Conservation (phyloP, 768 basidiomycete genomes). For the Clitopilus hobsonii region DNA sequence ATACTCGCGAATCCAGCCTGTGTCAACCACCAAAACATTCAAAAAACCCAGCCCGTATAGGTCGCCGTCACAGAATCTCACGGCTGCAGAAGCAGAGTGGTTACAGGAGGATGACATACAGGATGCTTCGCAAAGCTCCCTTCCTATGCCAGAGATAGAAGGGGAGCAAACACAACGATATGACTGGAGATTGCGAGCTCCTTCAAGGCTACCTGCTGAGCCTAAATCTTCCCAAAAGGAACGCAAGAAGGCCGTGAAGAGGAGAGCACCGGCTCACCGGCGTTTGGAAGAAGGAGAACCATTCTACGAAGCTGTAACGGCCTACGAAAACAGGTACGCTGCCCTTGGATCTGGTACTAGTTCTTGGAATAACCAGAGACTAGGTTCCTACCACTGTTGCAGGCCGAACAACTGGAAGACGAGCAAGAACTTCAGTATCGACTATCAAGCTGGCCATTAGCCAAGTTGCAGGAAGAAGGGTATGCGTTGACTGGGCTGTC, state of each 20-base stretch:
- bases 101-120: slow-evolving; percentile 24
- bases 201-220: slow-evolving; percentile 35
- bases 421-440: slow-evolving; percentile 58
- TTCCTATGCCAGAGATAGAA: slow-evolving; percentile 1
- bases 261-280: slow-evolving; percentile 30
- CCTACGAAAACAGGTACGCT: slow-evolving; percentile 51
- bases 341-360: slow-evolving; percentile 1
- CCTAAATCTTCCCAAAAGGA: slow-evolving; percentile 5
- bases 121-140: slow-evolving; percentile 2
- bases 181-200: slow-evolving; percentile 58
- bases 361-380: not conserved
- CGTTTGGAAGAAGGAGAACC: slow-evolving; percentile 31
- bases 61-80: slow-evolving; percentile 4
- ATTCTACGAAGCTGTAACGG: slow-evolving; percentile 44
- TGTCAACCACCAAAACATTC: slow-evolving; percentile 2
- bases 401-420: slow-evolving; percentile 61
- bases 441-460: slow-evolving; percentile 61
- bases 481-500: slow-evolving; percentile 64
- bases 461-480: slow-evolving; percentile 60
- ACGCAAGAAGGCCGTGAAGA: slow-evolving; percentile 23
- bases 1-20: slow-evolving; percentile 9
- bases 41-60: not conserved
- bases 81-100: slow-evolving; percentile 33
- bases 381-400: slow-evolving; percentile 45
- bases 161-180: slow-evolving; percentile 29